Evolutionary conservation across 2,329 filamentous ascomycete species (phyloP).

Genomic region (Beauveria australis): DNA sequence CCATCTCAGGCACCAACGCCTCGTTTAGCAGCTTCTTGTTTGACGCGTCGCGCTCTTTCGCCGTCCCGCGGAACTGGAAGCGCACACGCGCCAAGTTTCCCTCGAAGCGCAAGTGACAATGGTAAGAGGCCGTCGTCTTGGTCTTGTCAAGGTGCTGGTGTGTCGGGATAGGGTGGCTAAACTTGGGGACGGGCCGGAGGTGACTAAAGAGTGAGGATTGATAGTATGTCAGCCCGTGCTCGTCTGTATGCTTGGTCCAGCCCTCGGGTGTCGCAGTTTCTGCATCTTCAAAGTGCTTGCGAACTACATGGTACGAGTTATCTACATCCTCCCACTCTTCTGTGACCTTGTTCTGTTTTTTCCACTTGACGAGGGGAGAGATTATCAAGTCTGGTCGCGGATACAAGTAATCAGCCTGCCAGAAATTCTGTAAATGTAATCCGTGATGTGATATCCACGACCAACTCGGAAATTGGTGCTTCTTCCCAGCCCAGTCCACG

Average conservation of each 20-base stretch:
- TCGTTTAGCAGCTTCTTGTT: not conserved
- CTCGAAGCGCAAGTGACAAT: slow-evolving; percentile 6
- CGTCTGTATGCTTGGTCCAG: slow-evolving; percentile 9
- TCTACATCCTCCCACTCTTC: slow-evolving; percentile 6
- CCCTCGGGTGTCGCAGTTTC: not conserved
- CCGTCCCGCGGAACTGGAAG: slow-evolving; percentile 2
- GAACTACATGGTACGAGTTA: slow-evolving; percentile 11
- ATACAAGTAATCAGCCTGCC: slow-evolving; percentile 6
- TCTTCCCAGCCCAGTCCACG: not conserved
- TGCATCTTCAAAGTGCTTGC: slow-evolving; percentile 6
- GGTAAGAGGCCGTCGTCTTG: not conserved
- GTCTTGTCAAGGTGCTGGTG: not conserved
- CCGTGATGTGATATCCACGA: slow-evolving; percentile 11
- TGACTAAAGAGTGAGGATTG: slow-evolving; percentile 3
- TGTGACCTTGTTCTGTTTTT: slow-evolving; percentile 7
- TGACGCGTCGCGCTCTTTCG: not conserved
- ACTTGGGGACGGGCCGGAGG: not conserved
- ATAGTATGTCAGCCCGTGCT: not conserved
- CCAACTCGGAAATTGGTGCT: slow-evolving; percentile 7
- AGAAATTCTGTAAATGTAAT: slow-evolving; percentile 1
- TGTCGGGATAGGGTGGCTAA: slow-evolving; percentile 8
- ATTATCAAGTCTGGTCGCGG: not conserved
- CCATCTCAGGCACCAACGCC: slow-evolving; percentile 4
- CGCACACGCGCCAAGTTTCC: not conserved
- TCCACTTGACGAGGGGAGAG: slow-evolving; percentile 1